Evolutionary conservation across 768 basidiomycete genomes (phyloP), one percentile per base, ranked within the genome.

Genomic region (Leccinum arenicola): DNA sequence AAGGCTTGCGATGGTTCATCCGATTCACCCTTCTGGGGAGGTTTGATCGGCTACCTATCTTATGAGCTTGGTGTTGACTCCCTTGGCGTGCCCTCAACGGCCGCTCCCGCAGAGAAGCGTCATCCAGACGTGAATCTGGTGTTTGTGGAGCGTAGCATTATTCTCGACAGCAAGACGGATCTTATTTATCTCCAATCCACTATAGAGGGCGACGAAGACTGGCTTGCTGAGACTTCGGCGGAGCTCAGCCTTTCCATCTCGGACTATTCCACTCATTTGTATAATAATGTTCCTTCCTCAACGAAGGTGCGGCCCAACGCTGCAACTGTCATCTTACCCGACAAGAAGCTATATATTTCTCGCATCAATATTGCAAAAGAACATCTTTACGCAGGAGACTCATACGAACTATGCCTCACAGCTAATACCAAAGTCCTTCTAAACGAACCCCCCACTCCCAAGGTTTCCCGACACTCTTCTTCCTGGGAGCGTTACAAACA

Each of bases 361-460:
- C 82, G 82, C 17, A 93, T 97, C 63, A 75, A 82, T 19, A 68
- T 77, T 55, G 89, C 91, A 12, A 85, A 93, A 67, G 85, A 91
- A 56, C 79, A 82, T 60, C 83, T 97, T 40, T 88, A 80, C 59
- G 80, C 87, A 31, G 95, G 95, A 3, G 90, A 97, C 68, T 92
- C 92, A 3, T 98, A 98, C 73, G 95, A 98, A 70, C 81, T 98
- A 36, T 97, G 95, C 63, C 77, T 97, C 33, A 97, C 95, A 2
- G 88, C 89, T 5, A 83, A 78, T 12, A 90, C 89, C 19, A 80
- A 72, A 36, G 78, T 93, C 52, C 73, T 78, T 11, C 67, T 85
- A 47, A 80, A 81, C 33, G 71, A 75, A 53, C 64, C 71, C 31
- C 54, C 64, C 15, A 29, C 60, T 50, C 43, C 56, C 45, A 65